Conservation (phyloP, 148 eudicot species). For the Vaccinium macrocarpon region DNA sequence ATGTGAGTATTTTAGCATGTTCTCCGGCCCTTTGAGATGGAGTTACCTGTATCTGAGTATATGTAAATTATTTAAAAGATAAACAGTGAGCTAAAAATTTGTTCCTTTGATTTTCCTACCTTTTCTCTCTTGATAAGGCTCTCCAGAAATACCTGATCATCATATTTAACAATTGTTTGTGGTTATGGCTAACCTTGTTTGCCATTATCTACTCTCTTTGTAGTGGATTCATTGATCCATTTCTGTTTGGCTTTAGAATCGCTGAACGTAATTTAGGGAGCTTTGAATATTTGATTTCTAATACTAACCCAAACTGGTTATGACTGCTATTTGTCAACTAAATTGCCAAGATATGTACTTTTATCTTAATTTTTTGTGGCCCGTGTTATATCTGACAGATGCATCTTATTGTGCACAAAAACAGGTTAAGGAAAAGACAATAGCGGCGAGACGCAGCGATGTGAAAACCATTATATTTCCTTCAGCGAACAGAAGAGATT, state of each 20-base stretch:
- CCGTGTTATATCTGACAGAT: not conserved
- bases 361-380: not conserved
- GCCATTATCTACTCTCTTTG: not conserved
- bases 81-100: not conserved
- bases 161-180: not conserved
- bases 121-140: not conserved
- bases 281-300: not conserved
- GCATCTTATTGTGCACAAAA: constrained; percentile 15
- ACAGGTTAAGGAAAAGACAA: constrained; percentile 96
- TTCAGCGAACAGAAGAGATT: constrained; percentile 86
- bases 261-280: not conserved
- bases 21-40: not conserved
- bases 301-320: not conserved
- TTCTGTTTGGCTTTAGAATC: not conserved
- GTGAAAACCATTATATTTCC: constrained; percentile 93
- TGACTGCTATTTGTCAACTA: not conserved
- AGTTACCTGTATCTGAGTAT: not conserved
- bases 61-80: not conserved
- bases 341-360: not conserved
- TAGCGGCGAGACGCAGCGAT: constrained; percentile 90
- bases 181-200: not conserved
- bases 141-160: not conserved
- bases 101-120: not conserved
- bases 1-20: not conserved
- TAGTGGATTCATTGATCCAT: not conserved